Evolutionary conservation across 139 green algal species (phyloP), one percentile per base, ranked within the genome.

Genomic region (Chlorella sp.): DNA sequence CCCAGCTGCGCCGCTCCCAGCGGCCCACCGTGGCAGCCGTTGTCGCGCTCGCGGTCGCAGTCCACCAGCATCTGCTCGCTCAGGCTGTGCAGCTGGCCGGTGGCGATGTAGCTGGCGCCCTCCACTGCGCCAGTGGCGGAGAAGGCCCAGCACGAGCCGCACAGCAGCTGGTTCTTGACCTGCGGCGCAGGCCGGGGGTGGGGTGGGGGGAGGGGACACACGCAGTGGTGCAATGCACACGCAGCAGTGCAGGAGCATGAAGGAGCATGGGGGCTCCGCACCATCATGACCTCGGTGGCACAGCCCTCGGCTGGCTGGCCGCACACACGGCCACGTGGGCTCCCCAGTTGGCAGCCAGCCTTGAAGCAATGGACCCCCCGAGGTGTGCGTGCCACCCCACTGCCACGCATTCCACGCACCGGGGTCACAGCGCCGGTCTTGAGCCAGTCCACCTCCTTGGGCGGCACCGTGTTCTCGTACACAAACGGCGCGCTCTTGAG

Each of bases 71-170:
- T 93, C 68, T 84, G 97, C 90, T 99, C 97, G 25, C 89, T 96
- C 17, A 99, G 91, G 0, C 91, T 91, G 4, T 95, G 78, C 9
- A 98, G 90, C 85, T 97, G 84, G 28, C 93, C 93, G 26, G 92
- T 98, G 28, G 90, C 85, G 68, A 99, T 96, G 30, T 90, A 87
- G 83, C 96, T 98, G 83, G 95, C 92, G 67, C 98, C 97, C 90
- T 99, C 97, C 11, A 99, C 89, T 4, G 92, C 84, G 68, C 97
- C 97, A 7, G 94, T 98, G 18, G 97, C 96, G 20, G 93, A 96
- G 86, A 99, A 99, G 4, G 97, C 95, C 97, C 97, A 99, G 94
- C 97, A 99, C 1, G 88, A 95, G 15, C 97, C 97, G 87, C 97
- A 99, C 90, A 95, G 90, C 73, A 85, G 34, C 90, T 99, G 97